A percentile compares a stretch with the other conserved stretches of the same genome.
Conservation (phyloP, 768 basidiomycete genomes). For the Lactarius psammicola region DNA sequence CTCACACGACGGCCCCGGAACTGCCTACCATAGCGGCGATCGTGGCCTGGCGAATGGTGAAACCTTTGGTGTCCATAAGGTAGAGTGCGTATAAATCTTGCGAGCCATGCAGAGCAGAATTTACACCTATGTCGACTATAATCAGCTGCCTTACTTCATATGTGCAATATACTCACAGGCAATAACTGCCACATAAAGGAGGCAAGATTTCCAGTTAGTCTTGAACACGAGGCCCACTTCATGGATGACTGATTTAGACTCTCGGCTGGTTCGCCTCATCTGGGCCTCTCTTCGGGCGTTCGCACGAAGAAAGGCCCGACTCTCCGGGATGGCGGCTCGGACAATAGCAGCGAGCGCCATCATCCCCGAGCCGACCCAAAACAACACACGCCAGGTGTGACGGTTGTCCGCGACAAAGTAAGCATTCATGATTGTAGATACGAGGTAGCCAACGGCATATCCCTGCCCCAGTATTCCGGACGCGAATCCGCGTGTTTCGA, state of each 20-base stretch:
- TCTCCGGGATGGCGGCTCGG: conserved; percentile 75
- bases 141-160: conserved; percentile 8
- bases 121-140: conserved; percentile 36
- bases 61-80: conserved; percentile 37
- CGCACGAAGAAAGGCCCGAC: conserved; percentile 64
- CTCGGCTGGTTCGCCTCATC: conserved; percentile 41
- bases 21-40: conserved; percentile 45
- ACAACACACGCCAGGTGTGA: conserved; percentile 65
- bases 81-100: conserved; percentile 44
- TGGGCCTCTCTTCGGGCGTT: conserved; percentile 49
- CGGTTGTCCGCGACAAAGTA: conserved; percentile 44
- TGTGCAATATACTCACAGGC: conserved; percentile 38
- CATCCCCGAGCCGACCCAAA: conserved; percentile 79
- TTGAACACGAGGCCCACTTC: conserved; percentile 76
- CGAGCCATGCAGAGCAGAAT: conserved; percentile 50
- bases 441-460: conserved; percentile 82
- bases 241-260: conserved; percentile 65
- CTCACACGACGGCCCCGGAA: conserved; percentile 34
- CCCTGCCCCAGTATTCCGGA: conserved; percentile 87
- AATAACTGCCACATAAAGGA: conserved; percentile 83
- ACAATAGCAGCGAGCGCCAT: conserved; percentile 65
- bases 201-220: conserved; percentile 75
- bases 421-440: conserved; percentile 82
- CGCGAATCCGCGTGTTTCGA: conserved; percentile 81
- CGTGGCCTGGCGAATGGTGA: conserved; percentile 36